phyloP scores from a whole-genome alignment of 805 yeast species.

The Clavispora carvajalis region DNA sequence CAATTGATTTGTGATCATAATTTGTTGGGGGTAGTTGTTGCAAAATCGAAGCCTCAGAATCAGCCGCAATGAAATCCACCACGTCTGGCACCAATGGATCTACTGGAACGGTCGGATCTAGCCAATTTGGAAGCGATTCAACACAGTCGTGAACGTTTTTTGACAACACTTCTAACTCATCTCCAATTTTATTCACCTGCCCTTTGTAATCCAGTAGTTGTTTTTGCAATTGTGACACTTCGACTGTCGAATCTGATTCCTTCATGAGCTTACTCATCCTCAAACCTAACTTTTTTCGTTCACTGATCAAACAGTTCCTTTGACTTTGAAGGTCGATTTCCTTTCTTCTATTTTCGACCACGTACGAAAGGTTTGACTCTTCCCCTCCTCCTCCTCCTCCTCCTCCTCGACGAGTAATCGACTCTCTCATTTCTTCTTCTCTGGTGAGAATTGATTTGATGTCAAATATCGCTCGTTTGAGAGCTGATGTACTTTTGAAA shows the following conservation, averaged over 20 bases:
- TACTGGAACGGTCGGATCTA: constrained; percentile 45
- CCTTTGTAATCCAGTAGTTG: constrained; percentile 21
- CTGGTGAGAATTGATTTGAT: constrained; percentile 10
- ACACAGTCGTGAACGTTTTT: constrained; percentile 34
- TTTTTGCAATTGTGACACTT: constrained; percentile 10
- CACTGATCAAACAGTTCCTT: constrained; percentile 23
- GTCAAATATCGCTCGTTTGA: constrained; percentile 12
- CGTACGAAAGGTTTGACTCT: constrained; percentile 19
- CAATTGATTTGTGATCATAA: constrained; percentile 68
- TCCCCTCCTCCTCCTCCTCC: constrained; percentile 15
- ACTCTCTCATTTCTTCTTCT: constrained; percentile 18
- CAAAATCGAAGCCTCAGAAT: constrained; percentile 23
- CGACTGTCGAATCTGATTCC: constrained; percentile 4
- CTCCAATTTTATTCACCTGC: constrained; percentile 23
- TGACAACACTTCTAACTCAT: constrained; percentile 23
- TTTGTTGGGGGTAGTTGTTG: constrained; percentile 12
- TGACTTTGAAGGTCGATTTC: constrained; percentile 19
- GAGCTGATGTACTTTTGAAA: constrained; percentile 13
- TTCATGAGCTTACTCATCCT: constrained; percentile 21
- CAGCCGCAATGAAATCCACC: constrained; percentile 49
- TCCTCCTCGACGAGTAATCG: constrained; percentile 25
- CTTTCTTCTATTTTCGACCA: constrained; percentile 20
- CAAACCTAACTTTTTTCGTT: constrained; percentile 24
- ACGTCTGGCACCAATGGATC: constrained; percentile 37
- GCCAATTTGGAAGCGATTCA: constrained; percentile 57